Evolutionary conservation across 1,284 basidiomycete species (phyloP), one percentile per base, ranked within the genome.

Genomic region (Coriolopsis trogii): DNA sequence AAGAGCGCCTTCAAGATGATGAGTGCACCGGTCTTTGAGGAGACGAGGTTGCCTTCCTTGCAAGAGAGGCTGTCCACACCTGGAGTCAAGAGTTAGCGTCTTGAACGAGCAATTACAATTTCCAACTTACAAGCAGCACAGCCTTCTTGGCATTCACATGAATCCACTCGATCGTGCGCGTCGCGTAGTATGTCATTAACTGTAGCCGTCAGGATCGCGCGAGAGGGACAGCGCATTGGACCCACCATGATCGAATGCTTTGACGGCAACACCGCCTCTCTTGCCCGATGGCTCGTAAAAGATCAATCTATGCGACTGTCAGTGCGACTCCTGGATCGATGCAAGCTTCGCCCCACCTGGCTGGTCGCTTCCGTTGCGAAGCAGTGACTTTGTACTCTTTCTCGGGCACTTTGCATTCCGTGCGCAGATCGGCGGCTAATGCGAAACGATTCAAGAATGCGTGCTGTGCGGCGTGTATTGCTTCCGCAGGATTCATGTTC

Each of bases 401-500:
- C 66, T 91, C 85, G 13, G 80, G 70, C 1, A 80, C 81, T 68
- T 95, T 93, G 72, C 93, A 95, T 64, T 95, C 93, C 1, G 93
- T 95, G 46, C 74, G 80, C n/a, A 95, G 70, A 55, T 94, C 91
- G 33, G 78, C 70, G 3, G 81, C 78, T 59, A 94, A 73, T 6
- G 82, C 75, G 61, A 93, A 93, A 41, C 85, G 81, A 53, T 91
- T 93, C 53, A 95, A 70, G 58, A 95, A 78, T 0, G 91, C 92
- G 65, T 96, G 94, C 56, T 88, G 80, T 1, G 93, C 91, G 2
- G 90, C 84, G 63, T 95, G 93, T 44, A 95, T 93, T 0, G 88
- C 90, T 51, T 85, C 91, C 0, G 89, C 84, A 0, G 81, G 78
- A 51, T 81, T 83, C 50, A 93, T 80, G 6, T 73, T 73, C 56